Percentiles rank a stretch among this genome's conserved stretches.
These are phyloP conservation scores for Astrothelium macrocarpum DNA, from an alignment of 495 filamentous ascomycete genomes.

Conservation along the genomic window DNA sequence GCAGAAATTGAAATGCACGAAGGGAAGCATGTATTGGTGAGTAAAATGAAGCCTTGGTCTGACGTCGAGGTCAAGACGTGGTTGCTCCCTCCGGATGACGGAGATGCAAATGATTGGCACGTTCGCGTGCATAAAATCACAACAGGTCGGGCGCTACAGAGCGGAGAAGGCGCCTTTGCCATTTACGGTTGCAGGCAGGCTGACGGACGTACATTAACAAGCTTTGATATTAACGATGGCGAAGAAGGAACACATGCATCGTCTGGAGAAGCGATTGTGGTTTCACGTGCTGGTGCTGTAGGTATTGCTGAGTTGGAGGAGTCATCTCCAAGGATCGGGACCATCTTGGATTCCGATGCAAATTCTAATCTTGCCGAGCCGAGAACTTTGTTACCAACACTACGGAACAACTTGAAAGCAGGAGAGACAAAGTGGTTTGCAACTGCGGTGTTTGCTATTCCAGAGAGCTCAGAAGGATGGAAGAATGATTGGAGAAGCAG, in stretches of 20 bases:
- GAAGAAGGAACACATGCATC: constrained; percentile 47
- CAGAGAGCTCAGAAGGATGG: constrained; percentile 23
- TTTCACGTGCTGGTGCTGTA: constrained; percentile 55
- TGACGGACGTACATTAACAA: constrained; percentile 45
- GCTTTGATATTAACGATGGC: constrained; percentile 39
- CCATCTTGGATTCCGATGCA: constrained; percentile 61
- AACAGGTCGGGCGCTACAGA: constrained; percentile 50
- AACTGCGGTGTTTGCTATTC: constrained; percentile 42
- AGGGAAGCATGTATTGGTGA: constrained; percentile 48
- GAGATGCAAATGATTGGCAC: constrained; percentile 53
- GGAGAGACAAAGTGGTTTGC: constrained; percentile 39
- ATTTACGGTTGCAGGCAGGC: constrained; percentile 51
- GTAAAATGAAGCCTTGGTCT: constrained; percentile 55
- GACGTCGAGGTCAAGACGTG: constrained; percentile 57
- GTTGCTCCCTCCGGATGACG: constrained; percentile 47
- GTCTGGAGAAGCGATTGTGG: constrained; percentile 47
- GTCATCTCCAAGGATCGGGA: constrained; percentile 39
- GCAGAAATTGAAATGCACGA: constrained; percentile 45
- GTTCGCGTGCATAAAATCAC: constrained; percentile 52
- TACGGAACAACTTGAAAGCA: constrained; percentile 35
- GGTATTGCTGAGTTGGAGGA: constrained; percentile 54
- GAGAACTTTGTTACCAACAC: constrained; percentile 57
- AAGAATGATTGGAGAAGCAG: constrained; percentile 34
- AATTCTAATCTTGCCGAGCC: constrained; percentile 68
- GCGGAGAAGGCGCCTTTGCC: constrained; percentile 61